Evolutionary conservation across 2,329 filamentous ascomycete genomes (phyloP), one percentile per base, ranked within the genome.

Genomic region (Pestalotiopsis sp.): DNA sequence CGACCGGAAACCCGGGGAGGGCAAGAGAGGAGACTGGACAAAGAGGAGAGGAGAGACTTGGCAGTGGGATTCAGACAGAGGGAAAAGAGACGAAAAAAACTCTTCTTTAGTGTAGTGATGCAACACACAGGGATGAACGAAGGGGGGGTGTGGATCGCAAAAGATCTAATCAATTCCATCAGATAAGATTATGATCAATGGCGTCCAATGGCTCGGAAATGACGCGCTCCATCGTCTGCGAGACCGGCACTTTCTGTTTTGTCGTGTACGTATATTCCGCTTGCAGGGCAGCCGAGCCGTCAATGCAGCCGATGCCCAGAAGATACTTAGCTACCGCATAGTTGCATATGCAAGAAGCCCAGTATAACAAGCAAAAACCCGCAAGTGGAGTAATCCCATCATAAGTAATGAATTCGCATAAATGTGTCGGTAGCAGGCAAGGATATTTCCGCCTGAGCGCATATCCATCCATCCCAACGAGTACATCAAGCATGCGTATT

Each of bases 101-200:
- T 3, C 27, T 65, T 57, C 36, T 36, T 55, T 39, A n/a, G 45
- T 55, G 59, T 39, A 12, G 45, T 55, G 59, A 62, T 65, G 63
- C 63, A 58, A 55, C 14, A 5, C 20, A 38, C 64, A 66, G 38
- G 64, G 64, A 60, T 63, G n/a, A 58, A 36, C 31, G 20, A n/a
- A 38, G 49, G 41, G 61, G 66, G 57, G 36, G 60, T 25, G 65
- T 55, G 25, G 55, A 65, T 31, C 31, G 31, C 9, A 23, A 67
- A 52, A 45, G 60, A 69, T 69, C 68, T 69, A 67, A 69, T 69
- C 64, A 67, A 65, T 66, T 62, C 64, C 41, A 70, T 70, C 69
- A 67, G 69, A 70, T 70, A 69, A 70, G 67, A 69, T 70, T 68
- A 67, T 49, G 23, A 59, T 31, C 62, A 23, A 31, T 36, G 38